Percentiles rank a stretch among this genome's conserved stretches.
These are phyloP conservation scores for Phragmites australis DNA, from an alignment of 176 grass and related monocot genomes.

Conservation along the genomic window DNA sequence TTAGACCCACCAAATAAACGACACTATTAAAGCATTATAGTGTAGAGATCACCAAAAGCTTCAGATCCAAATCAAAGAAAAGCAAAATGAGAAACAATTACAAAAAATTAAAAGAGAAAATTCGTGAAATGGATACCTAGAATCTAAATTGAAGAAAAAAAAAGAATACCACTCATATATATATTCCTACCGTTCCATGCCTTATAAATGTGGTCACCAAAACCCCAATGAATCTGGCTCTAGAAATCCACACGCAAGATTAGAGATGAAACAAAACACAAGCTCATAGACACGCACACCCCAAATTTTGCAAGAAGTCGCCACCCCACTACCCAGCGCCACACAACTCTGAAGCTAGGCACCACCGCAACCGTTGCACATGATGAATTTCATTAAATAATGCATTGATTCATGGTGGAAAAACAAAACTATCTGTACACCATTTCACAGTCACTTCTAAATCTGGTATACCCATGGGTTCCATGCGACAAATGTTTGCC, in stretches of 20 bases:
- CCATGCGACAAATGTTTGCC: not conserved
- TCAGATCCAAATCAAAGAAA: not conserved
- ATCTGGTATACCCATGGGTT: too few relatives aligned
- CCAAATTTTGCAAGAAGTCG: not conserved
- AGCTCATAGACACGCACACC: not conserved
- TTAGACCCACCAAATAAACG: too few relatives aligned
- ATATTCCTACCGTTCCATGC: not conserved
- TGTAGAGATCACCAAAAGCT: constrained; percentile 24
- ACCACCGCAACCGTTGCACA: not conserved
- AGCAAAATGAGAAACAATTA: not conserved
- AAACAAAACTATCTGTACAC: not conserved
- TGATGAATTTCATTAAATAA: too few relatives aligned
- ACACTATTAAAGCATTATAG: too few relatives aligned
- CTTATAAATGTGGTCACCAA: constrained; percentile 27
- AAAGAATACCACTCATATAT: not conserved
- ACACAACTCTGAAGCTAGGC: not conserved
- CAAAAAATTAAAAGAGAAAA: not conserved
- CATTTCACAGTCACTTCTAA: not conserved
- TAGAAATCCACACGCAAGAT: not conserved
- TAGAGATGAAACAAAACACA: not conserved
- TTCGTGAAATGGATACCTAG: not conserved
- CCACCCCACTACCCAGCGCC: not conserved
- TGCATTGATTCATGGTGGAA: not conserved
- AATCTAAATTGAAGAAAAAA: constrained; percentile 24
- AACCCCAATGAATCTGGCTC: constrained; percentile 19